Evolutionary conservation across 1,284 basidiomycete species (phyloP), one percentile per base, ranked within the genome.

Genomic region (Microstroma glucosiphilum): DNA sequence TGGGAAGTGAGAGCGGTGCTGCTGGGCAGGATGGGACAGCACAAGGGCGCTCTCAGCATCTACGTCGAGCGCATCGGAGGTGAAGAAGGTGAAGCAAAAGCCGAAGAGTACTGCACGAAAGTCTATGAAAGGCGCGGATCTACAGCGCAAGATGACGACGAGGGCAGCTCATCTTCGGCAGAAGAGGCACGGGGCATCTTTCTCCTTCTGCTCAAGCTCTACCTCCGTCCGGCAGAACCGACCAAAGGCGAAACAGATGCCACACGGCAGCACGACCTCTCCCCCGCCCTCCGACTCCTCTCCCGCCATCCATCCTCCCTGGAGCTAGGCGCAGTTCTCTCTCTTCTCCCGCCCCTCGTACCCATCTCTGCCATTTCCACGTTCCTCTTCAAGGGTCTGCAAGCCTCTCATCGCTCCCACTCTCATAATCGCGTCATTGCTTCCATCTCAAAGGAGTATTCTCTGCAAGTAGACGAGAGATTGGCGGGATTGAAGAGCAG

Each of bases 31-130:
- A 83, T 97, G 64, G 91, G 90, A 0, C 87, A 90, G 63, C 92
- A 98, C 72, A 90, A 94, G 70, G 90, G 88, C 64, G 94, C 94
- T 0, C 84, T 99, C 25, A 88, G 91, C 73, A 86, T 96, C 26
- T 97, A 97, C 78, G 92, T 93, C 0, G 89, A 94, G 75, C 86
- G 86, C 53, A 82, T 96, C 30, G 51, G 51, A 17, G 51, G 51
- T 19, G 51, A 54, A 23, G 83, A 87, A 41, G 89, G 94, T 75
- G 89, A 88, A 76, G 67, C 81, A 13, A 90, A 90, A 64, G 96
- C 96, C 0, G 94, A 97, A 82, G 86, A 89, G 43, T 78, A 78
- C 63, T 79, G 77, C 61, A 58, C 63, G 26, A 60, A 64, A 43
- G 72, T 69, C 7, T 40, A 13, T 13, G 51, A 19, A 40, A n/a